Conservation (phyloP, 2,329 filamentous ascomycete genomes). For the Gnomoniopsis sp. region DNA sequence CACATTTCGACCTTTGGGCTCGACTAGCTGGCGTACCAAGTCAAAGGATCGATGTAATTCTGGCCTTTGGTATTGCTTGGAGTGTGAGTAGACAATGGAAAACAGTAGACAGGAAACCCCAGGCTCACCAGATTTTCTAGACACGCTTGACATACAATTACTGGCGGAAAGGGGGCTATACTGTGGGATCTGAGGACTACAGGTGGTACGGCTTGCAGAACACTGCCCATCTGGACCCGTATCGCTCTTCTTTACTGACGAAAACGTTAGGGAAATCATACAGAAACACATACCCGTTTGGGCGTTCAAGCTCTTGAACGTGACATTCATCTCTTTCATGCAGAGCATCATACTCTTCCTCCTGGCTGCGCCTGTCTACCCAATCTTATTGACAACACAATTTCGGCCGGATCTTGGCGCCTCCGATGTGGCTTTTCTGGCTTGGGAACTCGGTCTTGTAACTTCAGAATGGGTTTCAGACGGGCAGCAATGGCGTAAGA, state of each 20-base stretch:
- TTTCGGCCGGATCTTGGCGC: slow-evolving; percentile 49
- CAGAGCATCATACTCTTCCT: slow-evolving; percentile 81
- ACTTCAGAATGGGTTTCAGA: slow-evolving; percentile 78
- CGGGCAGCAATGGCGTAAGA: slow-evolving; percentile 82
- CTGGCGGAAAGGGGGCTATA: slow-evolving; percentile 91
- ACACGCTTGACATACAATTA: slow-evolving; percentile 90
- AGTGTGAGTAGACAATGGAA: slow-evolving; percentile 55
- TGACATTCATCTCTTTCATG: slow-evolving; percentile 80
- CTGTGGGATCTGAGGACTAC: slow-evolving; percentile 88
- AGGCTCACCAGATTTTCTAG: slow-evolving; percentile 40
- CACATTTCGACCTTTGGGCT: slow-evolving; percentile 82
- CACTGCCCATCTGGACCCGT: not conserved
- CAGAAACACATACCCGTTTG: slow-evolving; percentile 59
- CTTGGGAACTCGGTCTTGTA: slow-evolving; percentile 47
- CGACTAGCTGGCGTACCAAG: slow-evolving; percentile 69
- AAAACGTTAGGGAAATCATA: slow-evolving; percentile 59
- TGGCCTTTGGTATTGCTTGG: slow-evolving; percentile 73
- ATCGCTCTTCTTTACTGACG: slow-evolving; percentile 21
- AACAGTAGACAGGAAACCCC: not conserved
- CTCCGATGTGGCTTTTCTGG: slow-evolving; percentile 47
- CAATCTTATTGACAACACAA: slow-evolving; percentile 70
- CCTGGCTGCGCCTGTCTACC: slow-evolving; percentile 74
- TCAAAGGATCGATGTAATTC: slow-evolving; percentile 66
- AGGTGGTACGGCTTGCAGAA: slow-evolving; percentile 57
- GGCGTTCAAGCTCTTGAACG: slow-evolving; percentile 80